Conservation (phyloP, 116 monocot genomes). For the Iris pallida region DNA sequence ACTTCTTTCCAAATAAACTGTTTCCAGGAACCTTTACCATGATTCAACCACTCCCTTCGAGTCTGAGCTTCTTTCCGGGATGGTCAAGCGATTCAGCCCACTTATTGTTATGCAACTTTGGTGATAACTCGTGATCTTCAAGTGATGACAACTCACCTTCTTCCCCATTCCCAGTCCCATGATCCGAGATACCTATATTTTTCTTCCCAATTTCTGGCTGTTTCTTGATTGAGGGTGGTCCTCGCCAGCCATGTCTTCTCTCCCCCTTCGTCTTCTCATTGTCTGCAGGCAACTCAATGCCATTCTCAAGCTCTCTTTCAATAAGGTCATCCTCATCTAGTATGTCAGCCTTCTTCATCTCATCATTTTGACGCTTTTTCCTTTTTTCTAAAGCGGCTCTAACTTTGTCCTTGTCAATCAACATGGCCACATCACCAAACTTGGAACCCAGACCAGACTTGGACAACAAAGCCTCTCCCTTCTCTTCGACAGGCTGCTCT, state of each 20-base stretch:
- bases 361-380: conserved; percentile 8
- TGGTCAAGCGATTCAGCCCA: background rate
- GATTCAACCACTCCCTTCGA: conserved; percentile 6
- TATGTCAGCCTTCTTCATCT: conserved; percentile 12
- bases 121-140: conserved; percentile 19
- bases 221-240: background rate
- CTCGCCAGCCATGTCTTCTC: conserved; percentile 6
- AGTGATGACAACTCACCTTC: conserved; percentile 34
- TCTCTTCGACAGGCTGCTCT: conserved; percentile 6
- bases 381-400: conserved; percentile 32
- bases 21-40: conserved; percentile 13
- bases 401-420: conserved; percentile 42
- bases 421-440: conserved; percentile 8
- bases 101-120: conserved; percentile 1
- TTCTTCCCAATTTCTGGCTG: conserved; percentile 1
- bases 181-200: background rate
- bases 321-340: conserved; percentile 30
- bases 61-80: background rate
- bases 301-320: conserved; percentile 34
- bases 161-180: conserved; percentile 14
- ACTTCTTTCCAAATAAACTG: no score
- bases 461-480: background rate
- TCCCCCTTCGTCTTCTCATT: conserved; percentile 9
- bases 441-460: background rate
- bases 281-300: conserved; percentile 19